Percentiles rank a stretch among this genome's conserved stretches.
Evolutionary conservation across 192 early-diverging fungal species (phyloP).

Genomic region (Linnemannia exigua): DNA sequence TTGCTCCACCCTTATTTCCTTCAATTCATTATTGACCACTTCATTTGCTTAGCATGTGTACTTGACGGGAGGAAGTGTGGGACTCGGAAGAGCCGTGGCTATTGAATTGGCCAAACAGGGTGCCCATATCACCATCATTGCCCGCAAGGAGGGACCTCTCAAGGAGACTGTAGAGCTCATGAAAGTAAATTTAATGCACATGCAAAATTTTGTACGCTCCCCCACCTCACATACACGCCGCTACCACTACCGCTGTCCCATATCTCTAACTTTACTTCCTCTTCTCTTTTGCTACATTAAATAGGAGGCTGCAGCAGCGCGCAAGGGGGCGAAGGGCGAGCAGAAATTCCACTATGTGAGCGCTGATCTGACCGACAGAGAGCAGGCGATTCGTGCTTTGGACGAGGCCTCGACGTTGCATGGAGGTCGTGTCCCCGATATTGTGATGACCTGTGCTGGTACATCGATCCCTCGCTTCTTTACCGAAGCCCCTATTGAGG

Average conservation of each 20-base stretch:
- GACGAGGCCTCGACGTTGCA: conserved; percentile 67
- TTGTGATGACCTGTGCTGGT: conserved; percentile 72
- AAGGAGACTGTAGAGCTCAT: conserved; percentile 72
- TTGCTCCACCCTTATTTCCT: too few species aligned
- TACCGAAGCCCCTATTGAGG: conserved; percentile 69
- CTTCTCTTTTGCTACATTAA: not conserved
- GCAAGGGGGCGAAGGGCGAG: conserved; percentile 26
- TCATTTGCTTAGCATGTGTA: conserved; percentile 70
- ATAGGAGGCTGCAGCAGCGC: conserved; percentile 37
- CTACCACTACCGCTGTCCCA: not conserved
- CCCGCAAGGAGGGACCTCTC: conserved; percentile 60
- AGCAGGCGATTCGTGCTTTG: conserved; percentile 68
- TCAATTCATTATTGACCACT: not conserved
- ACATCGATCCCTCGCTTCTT: conserved; percentile 73
- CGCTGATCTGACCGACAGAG: conserved; percentile 72
- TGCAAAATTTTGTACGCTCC: too few species aligned
- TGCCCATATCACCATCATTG: conserved; percentile 80
- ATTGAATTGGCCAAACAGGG: conserved; percentile 74
- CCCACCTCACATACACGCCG: not conserved
- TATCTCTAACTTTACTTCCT: not conserved
- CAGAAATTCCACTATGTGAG: conserved; percentile 68
- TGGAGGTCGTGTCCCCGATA: conserved; percentile 66
- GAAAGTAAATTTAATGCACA: too few species aligned
- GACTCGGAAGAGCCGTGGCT: conserved; percentile 76
- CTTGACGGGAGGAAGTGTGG: conserved; percentile 83